A percentile compares a stretch with the other conserved stretches of the same genome.
Conservation (phyloP, 2,329 filamentous ascomycete genomes). For the Aaosphaeria pasadenensis region DNA sequence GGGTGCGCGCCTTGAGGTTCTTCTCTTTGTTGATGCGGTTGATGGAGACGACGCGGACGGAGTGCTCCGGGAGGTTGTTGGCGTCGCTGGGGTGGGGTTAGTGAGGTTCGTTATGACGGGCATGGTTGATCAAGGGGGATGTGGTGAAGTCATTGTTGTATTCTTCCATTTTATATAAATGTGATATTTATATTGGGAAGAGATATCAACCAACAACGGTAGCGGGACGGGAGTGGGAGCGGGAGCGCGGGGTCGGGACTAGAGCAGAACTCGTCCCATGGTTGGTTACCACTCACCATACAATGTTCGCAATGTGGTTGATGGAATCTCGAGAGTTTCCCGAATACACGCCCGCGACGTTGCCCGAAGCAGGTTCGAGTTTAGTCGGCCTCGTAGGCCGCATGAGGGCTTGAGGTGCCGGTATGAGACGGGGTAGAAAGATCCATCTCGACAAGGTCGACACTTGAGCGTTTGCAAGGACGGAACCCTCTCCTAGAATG, state of each 20-base stretch:
- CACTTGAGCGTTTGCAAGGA: constrained; percentile 50
- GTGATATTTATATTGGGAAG: background rate
- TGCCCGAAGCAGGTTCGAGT: constrained; percentile 39
- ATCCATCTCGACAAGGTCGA: constrained; percentile 49
- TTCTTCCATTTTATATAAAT: no score
- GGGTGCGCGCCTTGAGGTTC: constrained; percentile 42
- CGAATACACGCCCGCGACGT: constrained; percentile 46
- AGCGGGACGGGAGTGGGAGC: no score
- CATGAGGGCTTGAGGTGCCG: constrained; percentile 51
- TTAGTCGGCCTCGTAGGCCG: constrained; percentile 42
- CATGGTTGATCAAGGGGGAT: background rate
- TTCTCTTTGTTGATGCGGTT: constrained; percentile 22
- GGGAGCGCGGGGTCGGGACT: no score
- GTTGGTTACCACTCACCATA: constrained; percentile 32
- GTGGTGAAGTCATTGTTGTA: constrained; percentile 2
- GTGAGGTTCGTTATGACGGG: background rate
- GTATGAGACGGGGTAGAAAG: constrained; percentile 49
- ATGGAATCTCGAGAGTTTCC: constrained; percentile 47
- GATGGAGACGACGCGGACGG: constrained; percentile 42
- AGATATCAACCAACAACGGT: constrained; percentile 4
- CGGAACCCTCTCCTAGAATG: constrained; percentile 51
- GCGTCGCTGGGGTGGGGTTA: constrained; percentile 24
- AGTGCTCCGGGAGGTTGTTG: constrained; percentile 33
- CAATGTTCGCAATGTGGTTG: constrained; percentile 49
- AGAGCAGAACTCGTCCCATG: no score